A percentile compares a stretch with the other conserved stretches of the same genome.
Evolutionary conservation across 1,284 basidiomycete genomes (phyloP).

Genomic region (Puccinia novopanici): DNA sequence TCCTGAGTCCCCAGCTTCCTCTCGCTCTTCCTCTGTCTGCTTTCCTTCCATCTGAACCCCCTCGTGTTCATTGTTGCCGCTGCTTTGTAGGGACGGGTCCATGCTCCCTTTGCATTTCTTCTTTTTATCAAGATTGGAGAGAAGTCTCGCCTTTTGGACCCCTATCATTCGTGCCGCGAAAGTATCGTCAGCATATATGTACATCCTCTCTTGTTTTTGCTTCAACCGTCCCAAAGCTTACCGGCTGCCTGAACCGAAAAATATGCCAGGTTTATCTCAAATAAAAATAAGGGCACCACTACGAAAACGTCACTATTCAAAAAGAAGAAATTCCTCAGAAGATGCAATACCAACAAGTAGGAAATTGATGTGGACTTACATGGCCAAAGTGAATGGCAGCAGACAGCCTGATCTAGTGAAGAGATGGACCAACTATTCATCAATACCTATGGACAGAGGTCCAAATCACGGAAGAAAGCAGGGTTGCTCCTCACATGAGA

Average conservation of each 20-base stretch:
- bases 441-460: too few relatives aligned
- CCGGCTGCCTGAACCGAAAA: slow-evolving; percentile 38
- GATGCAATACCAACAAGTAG: not conserved
- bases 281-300: slow-evolving; percentile 38
- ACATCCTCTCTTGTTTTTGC: too few relatives aligned
- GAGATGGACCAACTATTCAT: too few relatives aligned
- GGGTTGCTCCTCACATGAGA: slow-evolving; percentile 4
- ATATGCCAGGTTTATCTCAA: slow-evolving; percentile 47
- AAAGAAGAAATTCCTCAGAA: not conserved
- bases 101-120: not conserved
- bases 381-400: slow-evolving; percentile 31
- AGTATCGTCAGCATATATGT: not conserved
- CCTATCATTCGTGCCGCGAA: not conserved
- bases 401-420: slow-evolving; percentile 16
- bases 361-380: slow-evolving; percentile 6
- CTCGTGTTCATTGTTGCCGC: not conserved
- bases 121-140: slow-evolving; percentile 16
- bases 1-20: not conserved
- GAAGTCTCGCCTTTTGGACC: slow-evolving; percentile 14
- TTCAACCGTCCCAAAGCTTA: not conserved
- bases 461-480: not conserved
- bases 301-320: slow-evolving; percentile 28
- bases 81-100: not conserved
- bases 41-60: not conserved
- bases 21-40: not conserved